phyloP scores from a whole-genome alignment of 495 filamentous ascomycete genomes.

The Antarctomyces pellizariae region DNA sequence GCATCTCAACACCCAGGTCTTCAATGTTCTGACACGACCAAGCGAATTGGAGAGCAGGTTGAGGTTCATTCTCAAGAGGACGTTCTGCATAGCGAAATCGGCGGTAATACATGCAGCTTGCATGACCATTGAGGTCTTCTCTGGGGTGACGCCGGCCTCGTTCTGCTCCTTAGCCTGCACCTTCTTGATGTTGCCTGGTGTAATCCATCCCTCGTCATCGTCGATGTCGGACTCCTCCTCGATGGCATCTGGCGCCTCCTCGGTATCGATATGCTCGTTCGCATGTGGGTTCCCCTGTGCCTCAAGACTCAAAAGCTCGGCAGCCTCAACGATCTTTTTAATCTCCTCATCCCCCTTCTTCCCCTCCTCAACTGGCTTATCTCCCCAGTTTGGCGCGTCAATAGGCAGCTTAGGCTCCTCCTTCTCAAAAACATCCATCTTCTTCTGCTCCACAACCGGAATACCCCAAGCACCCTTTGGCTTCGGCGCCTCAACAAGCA shows the following conservation, averaged over 20 bases:
- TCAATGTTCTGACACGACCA: conserved; percentile 52
- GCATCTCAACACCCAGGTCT: conserved; percentile 75
- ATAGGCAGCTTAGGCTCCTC: too few species aligned
- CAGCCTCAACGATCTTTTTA: conserved; percentile 1
- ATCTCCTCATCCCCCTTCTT: conserved; percentile 7
- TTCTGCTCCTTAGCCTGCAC: conserved; percentile 45
- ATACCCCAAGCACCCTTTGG: conserved; percentile 14
- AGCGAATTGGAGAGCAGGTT: conserved; percentile 64
- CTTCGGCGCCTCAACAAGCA: conserved; percentile 5
- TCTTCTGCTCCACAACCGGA: conserved; percentile 1
- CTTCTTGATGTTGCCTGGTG: conserved; percentile 73
- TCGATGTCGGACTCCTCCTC: conserved; percentile 27
- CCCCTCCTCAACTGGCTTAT: not conserved
- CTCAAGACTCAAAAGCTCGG: too few species aligned
- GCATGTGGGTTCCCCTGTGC: conserved; percentile 1
- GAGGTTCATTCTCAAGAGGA: conserved; percentile 80
- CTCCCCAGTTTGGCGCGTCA: too few species aligned
- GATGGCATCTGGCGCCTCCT: conserved; percentile 3
- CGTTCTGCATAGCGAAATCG: conserved; percentile 95
- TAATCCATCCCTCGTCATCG: conserved; percentile 80
- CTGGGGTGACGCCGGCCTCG: conserved; percentile 20
- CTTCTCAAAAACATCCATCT: conserved; percentile 2
- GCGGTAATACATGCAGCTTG: conserved; percentile 73
- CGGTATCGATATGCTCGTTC: not conserved
- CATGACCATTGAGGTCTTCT: conserved; percentile 45